Conservation (phyloP, 1,284 basidiomycete species). For the Fistulinella staudtii region DNA sequence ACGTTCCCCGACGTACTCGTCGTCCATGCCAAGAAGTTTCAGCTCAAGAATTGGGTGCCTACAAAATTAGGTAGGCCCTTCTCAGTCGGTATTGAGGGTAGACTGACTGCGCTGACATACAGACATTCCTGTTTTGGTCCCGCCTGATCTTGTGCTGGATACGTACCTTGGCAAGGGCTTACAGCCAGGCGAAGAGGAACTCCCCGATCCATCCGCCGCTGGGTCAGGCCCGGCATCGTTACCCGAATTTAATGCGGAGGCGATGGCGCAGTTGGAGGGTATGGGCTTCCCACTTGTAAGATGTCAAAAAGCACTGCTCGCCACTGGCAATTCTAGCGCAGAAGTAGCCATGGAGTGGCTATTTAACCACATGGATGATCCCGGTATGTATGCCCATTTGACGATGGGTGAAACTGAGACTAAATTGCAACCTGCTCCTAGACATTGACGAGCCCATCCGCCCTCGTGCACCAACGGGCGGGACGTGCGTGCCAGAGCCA, state of each 20-base stretch:
- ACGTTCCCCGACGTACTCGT: slow-evolving; percentile 89
- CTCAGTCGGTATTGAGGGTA: neutral
- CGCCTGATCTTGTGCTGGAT: slow-evolving; percentile 66
- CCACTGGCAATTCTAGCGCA: slow-evolving; percentile 77
- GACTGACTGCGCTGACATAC: slow-evolving; percentile 3
- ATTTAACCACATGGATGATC: slow-evolving; percentile 93
- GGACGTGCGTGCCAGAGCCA: slow-evolving; percentile 47
- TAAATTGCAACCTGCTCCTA: slow-evolving; percentile 32
- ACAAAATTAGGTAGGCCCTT: slow-evolving; percentile 75
- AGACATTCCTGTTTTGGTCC: slow-evolving; percentile 86
- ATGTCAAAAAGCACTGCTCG: slow-evolving; percentile 86
- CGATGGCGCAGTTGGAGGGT: slow-evolving; percentile 70
- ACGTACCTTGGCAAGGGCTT: slow-evolving; percentile 71
- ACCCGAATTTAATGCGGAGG: slow-evolving; percentile 69
- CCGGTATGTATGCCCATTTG: slow-evolving; percentile 46
- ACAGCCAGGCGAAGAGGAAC: slow-evolving; percentile 68
- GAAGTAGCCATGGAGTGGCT: slow-evolving; percentile 95
- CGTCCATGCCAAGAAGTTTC: slow-evolving; percentile 92
- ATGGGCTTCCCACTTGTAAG: slow-evolving; percentile 88
- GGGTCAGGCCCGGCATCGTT: slow-evolving; percentile 33
- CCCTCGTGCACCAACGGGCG: slow-evolving; percentile 22
- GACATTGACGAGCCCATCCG: slow-evolving; percentile 88
- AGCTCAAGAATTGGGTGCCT: slow-evolving; percentile 96
- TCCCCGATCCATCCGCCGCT: slow-evolving; percentile 51
- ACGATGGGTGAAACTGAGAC: neutral